A percentile compares a stretch with the other conserved stretches of the same genome.
Evolutionary conservation across 768 basidiomycete species (phyloP).

Genomic region (Lactifluus volemus): DNA sequence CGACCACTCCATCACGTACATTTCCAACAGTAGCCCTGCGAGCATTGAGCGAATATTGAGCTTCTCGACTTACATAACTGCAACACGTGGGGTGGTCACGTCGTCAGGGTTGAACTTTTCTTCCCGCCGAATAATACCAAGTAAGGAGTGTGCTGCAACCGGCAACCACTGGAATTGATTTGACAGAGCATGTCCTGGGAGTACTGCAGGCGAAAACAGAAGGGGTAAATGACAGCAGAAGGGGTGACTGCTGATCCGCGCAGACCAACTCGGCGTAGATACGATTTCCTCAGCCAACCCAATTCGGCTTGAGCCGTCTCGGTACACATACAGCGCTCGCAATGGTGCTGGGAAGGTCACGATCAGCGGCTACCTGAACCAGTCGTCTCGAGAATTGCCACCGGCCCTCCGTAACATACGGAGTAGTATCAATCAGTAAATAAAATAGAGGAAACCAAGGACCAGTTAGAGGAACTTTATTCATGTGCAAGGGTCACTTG

Average conservation of each 20-base stretch:
- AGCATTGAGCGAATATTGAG: background rate
- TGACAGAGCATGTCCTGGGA: background rate
- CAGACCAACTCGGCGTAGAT: background rate
- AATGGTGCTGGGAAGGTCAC: too few species aligned
- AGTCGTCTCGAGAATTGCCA: background rate
- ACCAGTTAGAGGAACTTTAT: too few species aligned
- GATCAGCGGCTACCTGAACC: too few species aligned
- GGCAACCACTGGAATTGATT: background rate
- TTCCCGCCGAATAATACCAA: background rate
- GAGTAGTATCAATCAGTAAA: background rate
- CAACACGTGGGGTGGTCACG: background rate
- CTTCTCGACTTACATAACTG: background rate
- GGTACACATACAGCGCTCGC: background rate
- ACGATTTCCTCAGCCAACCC: background rate
- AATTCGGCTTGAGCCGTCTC: background rate
- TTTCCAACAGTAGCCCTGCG: background rate
- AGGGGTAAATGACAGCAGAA: background rate
- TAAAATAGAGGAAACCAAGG: background rate
- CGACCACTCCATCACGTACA: background rate
- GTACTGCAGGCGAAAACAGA: slow-evolving; percentile 10
- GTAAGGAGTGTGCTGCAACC: background rate
- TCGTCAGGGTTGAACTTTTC: background rate
- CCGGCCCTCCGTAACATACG: background rate
- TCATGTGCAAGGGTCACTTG: too few species aligned
- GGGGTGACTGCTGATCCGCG: background rate